These are phyloP conservation scores for Lodderomyces oxycetoniae DNA, from an alignment of 1,139 yeast species.

Conservation along the genomic window DNA sequence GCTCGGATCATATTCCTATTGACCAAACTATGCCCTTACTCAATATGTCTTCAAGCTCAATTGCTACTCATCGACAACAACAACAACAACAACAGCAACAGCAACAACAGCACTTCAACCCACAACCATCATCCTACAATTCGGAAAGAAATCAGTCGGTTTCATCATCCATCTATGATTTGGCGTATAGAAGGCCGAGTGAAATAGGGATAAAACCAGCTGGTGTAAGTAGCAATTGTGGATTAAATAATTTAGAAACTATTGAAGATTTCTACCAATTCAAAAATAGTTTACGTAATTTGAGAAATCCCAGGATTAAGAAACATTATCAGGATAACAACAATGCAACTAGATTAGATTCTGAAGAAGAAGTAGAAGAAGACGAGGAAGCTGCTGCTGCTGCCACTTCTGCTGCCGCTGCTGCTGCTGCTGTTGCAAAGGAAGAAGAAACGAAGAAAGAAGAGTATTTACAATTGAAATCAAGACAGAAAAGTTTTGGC, in stretches of 20 bases:
- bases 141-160: conserved; percentile 19
- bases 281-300: conserved; percentile 20
- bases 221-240: conserved; percentile 8
- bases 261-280: conserved; percentile 6
- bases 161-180: conserved; percentile 26
- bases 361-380: conserved; percentile 5
- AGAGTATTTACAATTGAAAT: conserved; percentile 2
- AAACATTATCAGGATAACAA: conserved; percentile 26
- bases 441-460: conserved; percentile 4
- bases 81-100: conserved; percentile 1
- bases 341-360: too few relatives aligned
- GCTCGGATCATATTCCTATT: conserved; percentile 20
- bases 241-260: not conserved
- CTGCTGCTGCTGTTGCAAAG: conserved; percentile 2
- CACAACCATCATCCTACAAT: not conserved
- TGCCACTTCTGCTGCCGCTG: conserved; percentile 2
- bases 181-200: conserved; percentile 20
- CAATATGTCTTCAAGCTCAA: conserved; percentile 27
- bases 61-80: conserved; percentile 10
- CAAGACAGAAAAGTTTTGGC: conserved; percentile 26
- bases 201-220: conserved; percentile 11
- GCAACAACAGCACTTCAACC: not conserved
- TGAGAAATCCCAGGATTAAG: conserved; percentile 35
- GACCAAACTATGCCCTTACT: conserved; percentile 41
- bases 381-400: conserved; percentile 1